phyloP scores from a whole-genome alignment of 306 rosid genomes.

The Pyrus bretschneideri region DNA sequence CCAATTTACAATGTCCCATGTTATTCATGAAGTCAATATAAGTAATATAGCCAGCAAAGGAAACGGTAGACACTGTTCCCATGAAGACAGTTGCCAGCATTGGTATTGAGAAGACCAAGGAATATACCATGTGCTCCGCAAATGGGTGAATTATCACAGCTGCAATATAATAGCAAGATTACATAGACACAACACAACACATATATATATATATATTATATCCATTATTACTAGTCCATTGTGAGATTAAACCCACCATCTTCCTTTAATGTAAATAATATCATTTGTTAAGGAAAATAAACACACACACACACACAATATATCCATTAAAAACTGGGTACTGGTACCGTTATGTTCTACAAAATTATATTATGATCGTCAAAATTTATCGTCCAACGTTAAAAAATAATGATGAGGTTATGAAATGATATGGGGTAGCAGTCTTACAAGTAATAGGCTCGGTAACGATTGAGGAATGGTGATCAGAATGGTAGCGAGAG shows the following conservation, averaged over 20 bases:
- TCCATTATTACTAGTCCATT: too few relatives aligned
- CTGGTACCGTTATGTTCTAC: too few relatives aligned
- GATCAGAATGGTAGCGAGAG: slow-evolving; percentile 49
- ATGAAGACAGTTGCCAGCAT: not conserved
- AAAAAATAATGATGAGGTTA: too few relatives aligned
- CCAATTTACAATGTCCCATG: slow-evolving; percentile 38
- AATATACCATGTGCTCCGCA: slow-evolving; percentile 36
- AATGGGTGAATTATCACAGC: slow-evolving; percentile 44
- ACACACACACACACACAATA: too few relatives aligned
- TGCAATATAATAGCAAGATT: slow-evolving; percentile 3
- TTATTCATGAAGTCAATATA: slow-evolving; percentile 23
- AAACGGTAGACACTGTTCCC: slow-evolving; percentile 1
- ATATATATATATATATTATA: too few relatives aligned
- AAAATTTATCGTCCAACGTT: too few relatives aligned
- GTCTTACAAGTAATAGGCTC: slow-evolving; percentile 40
- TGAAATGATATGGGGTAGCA: too few relatives aligned
- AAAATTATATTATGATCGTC: too few relatives aligned
- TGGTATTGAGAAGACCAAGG: slow-evolving; percentile 28
- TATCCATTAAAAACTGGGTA: too few relatives aligned
- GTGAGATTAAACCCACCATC: too few relatives aligned
- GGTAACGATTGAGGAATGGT: slow-evolving; percentile 47
- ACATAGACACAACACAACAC: not conserved
- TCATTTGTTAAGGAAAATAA: too few relatives aligned
- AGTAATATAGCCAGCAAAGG: not conserved
- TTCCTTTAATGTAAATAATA: not conserved